Evolutionary conservation across 257 asterid species (phyloP).

Genomic region (Nyctanthes arbortristis): DNA sequence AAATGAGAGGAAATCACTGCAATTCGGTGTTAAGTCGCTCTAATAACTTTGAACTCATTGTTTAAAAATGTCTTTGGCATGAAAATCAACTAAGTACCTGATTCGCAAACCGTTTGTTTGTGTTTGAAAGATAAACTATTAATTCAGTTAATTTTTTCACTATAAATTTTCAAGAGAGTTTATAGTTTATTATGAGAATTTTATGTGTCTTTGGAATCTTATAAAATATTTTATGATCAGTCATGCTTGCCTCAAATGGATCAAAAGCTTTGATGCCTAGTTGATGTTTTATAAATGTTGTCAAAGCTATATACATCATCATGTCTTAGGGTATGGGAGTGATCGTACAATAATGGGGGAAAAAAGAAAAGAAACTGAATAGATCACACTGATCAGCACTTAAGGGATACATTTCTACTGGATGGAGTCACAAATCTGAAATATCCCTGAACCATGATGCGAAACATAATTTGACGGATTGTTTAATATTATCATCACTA

Average conservation of each 20-base stretch:
- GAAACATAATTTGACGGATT: neutral
- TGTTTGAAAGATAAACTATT: neutral
- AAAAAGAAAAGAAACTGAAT: neutral
- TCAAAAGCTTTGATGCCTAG: neutral
- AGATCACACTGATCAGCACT: neutral
- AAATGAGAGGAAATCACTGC: neutral
- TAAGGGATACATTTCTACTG: neutral
- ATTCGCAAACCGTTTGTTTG: neutral
- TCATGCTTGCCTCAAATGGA: neutral
- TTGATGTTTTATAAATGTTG: neutral
- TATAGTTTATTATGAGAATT: neutral
- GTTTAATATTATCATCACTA: neutral
- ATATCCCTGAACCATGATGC: neutral
- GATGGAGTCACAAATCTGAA: neutral
- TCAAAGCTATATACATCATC: neutral
- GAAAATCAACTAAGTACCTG: neutral
- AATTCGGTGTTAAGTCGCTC: too few relatives aligned
- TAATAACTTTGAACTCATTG: conserved; percentile 9
- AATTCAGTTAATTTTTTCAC: neutral
- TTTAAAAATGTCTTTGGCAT: neutral
- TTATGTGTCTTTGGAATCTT: neutral
- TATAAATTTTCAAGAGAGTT: neutral
- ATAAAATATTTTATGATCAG: neutral
- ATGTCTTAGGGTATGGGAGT: neutral
- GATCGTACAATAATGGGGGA: neutral